Evolutionary conservation across 148 eudicot genomes (phyloP), one percentile per base, ranked within the genome.

Genomic region (Polygonum maritimum): DNA sequence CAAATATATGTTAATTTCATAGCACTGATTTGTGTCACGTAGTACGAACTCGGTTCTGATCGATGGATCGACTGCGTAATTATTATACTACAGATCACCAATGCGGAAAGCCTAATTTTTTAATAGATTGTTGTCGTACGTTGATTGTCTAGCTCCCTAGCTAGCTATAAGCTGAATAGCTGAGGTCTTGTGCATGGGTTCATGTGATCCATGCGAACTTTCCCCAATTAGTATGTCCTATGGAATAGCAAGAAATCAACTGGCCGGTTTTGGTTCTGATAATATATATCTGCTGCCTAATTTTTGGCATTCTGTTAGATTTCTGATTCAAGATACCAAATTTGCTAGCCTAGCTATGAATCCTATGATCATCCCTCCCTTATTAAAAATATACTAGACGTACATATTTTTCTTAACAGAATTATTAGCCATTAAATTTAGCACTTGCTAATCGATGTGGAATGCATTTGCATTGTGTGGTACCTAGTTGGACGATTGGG

Each of bases 401-500:
- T 26, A 26, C 0, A 26, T 26, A 26, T 26, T 26, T 26, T 26
- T 26, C 31, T 26, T 26, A 26, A 26, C 1, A 26, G 31, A 0
- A 26, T 26, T 26, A 26, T 26, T 26, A 26, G 31, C 31, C 1
- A 26, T 0, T 0, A 26, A 2, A 40, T 67, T 19, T 4, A 19
- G 21, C 11, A 70, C 13, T 38, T 16, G 45, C 48, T 38, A 71
- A 40, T 40, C 48, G 48, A 16, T 38, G 2, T 38, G 5, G n/a
- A 41, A 72, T 72, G 11, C 19, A 19, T 44, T 0, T 72, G n/a
- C n/a, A n/a, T n/a, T n/a, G 31, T 26, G 31, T 26, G 31, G 75
- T n/a, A 47, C 52, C 13, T 1, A 85, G 85, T 82, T 82, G 7
- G 85, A 82, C 51, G 85, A 85, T 80, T 85, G 87, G 85, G 85